Conservation (phyloP, 23 red algal genomes). For the Gracilaria vermiculophylla region DNA sequence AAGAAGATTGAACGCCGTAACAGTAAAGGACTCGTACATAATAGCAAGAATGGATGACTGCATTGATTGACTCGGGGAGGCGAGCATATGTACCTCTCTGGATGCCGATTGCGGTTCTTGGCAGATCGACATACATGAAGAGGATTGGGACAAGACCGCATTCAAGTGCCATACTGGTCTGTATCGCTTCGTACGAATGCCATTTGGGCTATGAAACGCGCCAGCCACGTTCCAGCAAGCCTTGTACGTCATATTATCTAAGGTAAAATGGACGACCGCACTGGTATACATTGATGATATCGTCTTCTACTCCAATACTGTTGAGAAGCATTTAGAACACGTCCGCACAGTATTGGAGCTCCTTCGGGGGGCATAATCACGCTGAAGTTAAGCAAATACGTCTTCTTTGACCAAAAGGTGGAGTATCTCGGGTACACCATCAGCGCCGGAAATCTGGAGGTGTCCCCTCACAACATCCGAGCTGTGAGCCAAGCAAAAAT, state of each 20-base stretch:
- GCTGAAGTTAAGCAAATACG: neutral
- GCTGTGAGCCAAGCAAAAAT: neutral
- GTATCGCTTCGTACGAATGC: conserved; percentile 1
- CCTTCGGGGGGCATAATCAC: neutral
- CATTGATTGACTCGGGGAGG: conserved; percentile 31
- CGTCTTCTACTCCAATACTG: neutral
- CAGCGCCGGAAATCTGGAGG: neutral
- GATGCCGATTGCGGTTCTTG: conserved; percentile 23
- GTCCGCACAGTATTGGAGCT: neutral
- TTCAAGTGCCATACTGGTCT: conserved; percentile 1
- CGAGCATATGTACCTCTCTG: neutral
- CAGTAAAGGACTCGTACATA: neutral
- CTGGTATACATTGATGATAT: conserved; percentile 41
- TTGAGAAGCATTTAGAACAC: neutral
- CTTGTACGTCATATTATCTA: conserved; percentile 2
- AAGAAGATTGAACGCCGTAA: conserved; percentile 9
- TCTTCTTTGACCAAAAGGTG: neutral
- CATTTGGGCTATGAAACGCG: conserved; percentile 13
- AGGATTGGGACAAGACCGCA: neutral
- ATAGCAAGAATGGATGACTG: conserved; percentile 35
- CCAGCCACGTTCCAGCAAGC: conserved; percentile 45
- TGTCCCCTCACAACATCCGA: neutral
- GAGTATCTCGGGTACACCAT: conserved; percentile 16
- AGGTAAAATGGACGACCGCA: neutral
- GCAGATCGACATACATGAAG: neutral